These are phyloP conservation scores for Gastrolobium bilobum DNA, from an alignment of 306 rosid genomes.

Conservation along the genomic window DNA sequence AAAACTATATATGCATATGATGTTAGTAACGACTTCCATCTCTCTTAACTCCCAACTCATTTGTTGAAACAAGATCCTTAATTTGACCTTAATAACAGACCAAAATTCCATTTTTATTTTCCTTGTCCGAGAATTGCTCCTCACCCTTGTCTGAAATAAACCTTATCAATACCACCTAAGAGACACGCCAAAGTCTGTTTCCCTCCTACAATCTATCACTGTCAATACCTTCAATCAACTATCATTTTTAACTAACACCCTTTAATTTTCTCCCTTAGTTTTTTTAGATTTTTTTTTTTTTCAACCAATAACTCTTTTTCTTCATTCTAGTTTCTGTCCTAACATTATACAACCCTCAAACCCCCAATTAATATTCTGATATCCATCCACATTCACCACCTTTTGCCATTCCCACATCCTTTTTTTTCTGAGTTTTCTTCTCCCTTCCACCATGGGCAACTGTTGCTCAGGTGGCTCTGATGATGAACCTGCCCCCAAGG, in stretches of 20 bases:
- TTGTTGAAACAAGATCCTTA: neutral
- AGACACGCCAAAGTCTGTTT: slow-evolving; percentile 45
- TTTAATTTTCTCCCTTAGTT: slow-evolving; percentile 34
- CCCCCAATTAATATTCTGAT: slow-evolving; percentile 41
- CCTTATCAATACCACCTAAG: slow-evolving; percentile 18
- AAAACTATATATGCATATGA: neutral
- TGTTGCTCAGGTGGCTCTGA: slow-evolving; percentile 84
- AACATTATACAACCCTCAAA: slow-evolving; percentile 53
- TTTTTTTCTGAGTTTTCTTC: slow-evolving; percentile 1
- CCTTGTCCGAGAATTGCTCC: slow-evolving; percentile 53
- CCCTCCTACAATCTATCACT: slow-evolving; percentile 67
- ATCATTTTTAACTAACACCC: slow-evolving; percentile 19
- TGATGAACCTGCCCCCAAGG: slow-evolving; percentile 52
- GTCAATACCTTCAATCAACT: slow-evolving; percentile 52
- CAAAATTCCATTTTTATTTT: slow-evolving; percentile 41
- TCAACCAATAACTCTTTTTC: neutral
- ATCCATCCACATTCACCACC: slow-evolving; percentile 32
- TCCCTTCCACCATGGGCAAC: slow-evolving; percentile 83
- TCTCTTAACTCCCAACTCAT: slow-evolving; percentile 8
- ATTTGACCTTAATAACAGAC: slow-evolving; percentile 11
- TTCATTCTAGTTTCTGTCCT: slow-evolving; percentile 31
- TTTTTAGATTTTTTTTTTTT: slow-evolving; percentile 41
- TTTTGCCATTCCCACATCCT: slow-evolving; percentile 43
- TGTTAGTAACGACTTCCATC: neutral
- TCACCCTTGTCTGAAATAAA: slow-evolving; percentile 47